Percentiles rank a stretch among this genome's conserved stretches.
These are phyloP conservation scores for Theobroma cacao DNA, from an alignment of 345 rosid species.

Conservation along the genomic window DNA sequence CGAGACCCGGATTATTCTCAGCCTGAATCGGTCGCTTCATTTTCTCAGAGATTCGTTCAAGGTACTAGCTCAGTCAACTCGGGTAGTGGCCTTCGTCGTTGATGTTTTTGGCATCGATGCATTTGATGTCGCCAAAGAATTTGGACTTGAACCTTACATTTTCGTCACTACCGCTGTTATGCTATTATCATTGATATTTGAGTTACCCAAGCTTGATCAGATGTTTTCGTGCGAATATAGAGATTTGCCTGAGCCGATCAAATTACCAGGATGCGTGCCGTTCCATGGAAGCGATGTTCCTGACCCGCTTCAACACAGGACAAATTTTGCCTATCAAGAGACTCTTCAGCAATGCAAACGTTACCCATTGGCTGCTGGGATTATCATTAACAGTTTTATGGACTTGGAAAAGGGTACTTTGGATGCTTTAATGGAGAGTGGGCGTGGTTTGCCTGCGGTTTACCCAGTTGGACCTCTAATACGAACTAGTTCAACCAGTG, in stretches of 20 bases:
- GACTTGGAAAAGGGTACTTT: constrained; percentile 28
- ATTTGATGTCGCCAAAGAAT: constrained; percentile 37
- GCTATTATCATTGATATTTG: constrained; percentile 14
- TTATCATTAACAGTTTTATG: constrained; percentile 24
- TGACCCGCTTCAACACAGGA: constrained; percentile 25
- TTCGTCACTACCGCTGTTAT: constrained; percentile 23
- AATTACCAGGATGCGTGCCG: constrained; percentile 32
- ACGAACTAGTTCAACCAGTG: not conserved
- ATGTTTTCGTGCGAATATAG: constrained; percentile 23
- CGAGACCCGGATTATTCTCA: constrained; percentile 34
- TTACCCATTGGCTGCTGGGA: constrained; percentile 25
- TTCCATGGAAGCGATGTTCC: constrained; percentile 20
- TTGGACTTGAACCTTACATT: constrained; percentile 30
- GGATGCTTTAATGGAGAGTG: constrained; percentile 20
- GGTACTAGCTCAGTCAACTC: constrained; percentile 9
- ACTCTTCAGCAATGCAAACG: constrained; percentile 1
- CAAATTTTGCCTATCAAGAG: constrained; percentile 21
- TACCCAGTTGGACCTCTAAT: constrained; percentile 35
- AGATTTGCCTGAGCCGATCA: constrained; percentile 28
- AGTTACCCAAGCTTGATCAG: constrained; percentile 26
- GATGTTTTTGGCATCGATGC: constrained; percentile 45
- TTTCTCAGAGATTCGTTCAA: constrained; percentile 29
- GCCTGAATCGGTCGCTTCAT: constrained; percentile 38
- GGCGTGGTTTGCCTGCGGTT: constrained; percentile 13
- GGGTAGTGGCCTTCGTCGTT: constrained; percentile 32